Conservation (phyloP, 192 early-diverging fungal genomes). For the Rhizophagus prolifer region DNA sequence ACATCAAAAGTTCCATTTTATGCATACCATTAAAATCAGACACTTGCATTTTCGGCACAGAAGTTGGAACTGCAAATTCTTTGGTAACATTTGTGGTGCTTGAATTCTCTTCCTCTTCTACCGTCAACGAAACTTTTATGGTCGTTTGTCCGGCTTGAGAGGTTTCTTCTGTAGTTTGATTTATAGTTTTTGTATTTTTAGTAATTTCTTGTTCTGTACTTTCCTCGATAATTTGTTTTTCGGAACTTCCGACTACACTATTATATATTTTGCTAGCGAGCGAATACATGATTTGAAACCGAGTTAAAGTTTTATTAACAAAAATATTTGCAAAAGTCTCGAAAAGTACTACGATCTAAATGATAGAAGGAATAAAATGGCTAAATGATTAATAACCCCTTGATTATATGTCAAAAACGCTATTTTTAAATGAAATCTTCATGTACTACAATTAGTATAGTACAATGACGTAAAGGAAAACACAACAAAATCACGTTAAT, state of each 20-base stretch:
- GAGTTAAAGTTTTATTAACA: background rate
- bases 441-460: too few relatives aligned
- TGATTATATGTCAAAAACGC: too few relatives aligned
- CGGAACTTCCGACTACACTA: background rate
- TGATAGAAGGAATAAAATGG: background rate
- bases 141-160: background rate
- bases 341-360: background rate
- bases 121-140: background rate
- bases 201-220: background rate
- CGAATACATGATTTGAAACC: background rate
- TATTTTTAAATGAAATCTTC: too few relatives aligned
- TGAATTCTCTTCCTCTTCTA: background rate
- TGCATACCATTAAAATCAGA: background rate
- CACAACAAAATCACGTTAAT: too few relatives aligned
- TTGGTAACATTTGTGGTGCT: background rate
- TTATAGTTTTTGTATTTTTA: too few relatives aligned
- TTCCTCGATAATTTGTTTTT: background rate
- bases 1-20: background rate
- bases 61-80: background rate
- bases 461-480: too few relatives aligned
- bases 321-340: background rate
- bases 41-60: background rate
- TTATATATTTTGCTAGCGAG: background rate
- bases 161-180: background rate
- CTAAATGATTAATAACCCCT: too few relatives aligned